Conservation (phyloP, 805 yeast genomes). For the Cyberlindnera maritima region DNA sequence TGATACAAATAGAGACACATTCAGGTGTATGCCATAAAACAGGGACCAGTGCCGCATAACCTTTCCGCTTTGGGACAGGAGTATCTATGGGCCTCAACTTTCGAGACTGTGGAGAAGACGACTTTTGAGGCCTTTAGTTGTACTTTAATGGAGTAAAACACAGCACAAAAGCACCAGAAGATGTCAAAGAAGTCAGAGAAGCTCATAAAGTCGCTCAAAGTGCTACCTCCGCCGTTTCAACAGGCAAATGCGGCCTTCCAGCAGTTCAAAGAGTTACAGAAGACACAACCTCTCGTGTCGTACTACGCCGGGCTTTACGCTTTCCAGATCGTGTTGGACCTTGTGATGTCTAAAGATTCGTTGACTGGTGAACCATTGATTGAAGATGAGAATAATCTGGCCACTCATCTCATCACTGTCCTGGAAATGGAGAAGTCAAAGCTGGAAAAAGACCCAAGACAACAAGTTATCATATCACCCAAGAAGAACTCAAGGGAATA, state of each 20-base stretch:
- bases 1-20: no score
- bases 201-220: not conserved
- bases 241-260: slow-evolving; percentile 6
- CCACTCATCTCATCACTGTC: slow-evolving; percentile 1
- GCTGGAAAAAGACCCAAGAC: not conserved
- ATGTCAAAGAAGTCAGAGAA: not conserved
- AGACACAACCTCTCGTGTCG: slow-evolving; percentile 5
- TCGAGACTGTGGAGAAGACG: no score
- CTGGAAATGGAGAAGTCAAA: slow-evolving; percentile 2
- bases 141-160: no score
- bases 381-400: not conserved
- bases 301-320: slow-evolving; percentile 15
- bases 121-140: no score
- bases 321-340: slow-evolving; percentile 9
- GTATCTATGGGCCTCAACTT: no score
- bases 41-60: not conserved
- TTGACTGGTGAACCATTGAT: not conserved
- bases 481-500: slow-evolving; percentile 14
- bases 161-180: not conserved
- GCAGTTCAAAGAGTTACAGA: slow-evolving; percentile 3
- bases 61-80: not conserved
- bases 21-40: no score
- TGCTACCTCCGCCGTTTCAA: not conserved
- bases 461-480: slow-evolving; percentile 1
- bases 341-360: not conserved